Evolutionary conservation across 371 early-diverging fungal genomes (phyloP), one percentile per base, ranked within the genome.

Genomic region (Zancudomyces culisetae): DNA sequence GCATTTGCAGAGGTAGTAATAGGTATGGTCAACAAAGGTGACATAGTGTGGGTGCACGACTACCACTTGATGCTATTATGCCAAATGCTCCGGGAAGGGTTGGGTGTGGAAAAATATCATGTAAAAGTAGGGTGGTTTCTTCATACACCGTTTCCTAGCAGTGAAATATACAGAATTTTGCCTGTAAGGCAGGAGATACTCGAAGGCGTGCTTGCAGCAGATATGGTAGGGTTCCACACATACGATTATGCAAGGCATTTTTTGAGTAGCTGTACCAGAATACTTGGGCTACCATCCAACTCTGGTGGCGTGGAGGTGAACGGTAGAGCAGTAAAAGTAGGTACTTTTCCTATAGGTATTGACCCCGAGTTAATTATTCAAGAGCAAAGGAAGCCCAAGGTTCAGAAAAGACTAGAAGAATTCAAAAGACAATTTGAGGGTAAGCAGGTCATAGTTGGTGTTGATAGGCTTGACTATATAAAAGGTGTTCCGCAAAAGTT

Each of bases 401-500:
- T 97, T 55, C 64, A 72, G 53, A 54, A 73, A 24, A 78, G 87
- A 43, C 87, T 97, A 52, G 73, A 73, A 21, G 69, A 77, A 48
- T 68, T 96, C 18, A 79, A 87, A 64, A 72, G 78, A 52, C 79
- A 81, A 63, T 99, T 94, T 60, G 74, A 80, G 53, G 94, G 84
- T 30, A 79, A 80, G 49, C 87, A 87, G 59, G 71, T 98, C 3
- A 80, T 95, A 56, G 89, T 99, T 4, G 99, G 99, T 24, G 96
- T 98, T 6, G 99, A 99, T 62, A 81, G 98, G 48, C 75, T 98
- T 45, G 99, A 99, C 69, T 98, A 98, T 64, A 99, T 98, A 72
- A 99, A 99, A 71, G 99, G 99, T 46, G 98, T 99, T 22, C 99
- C 98, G 12, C 97, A 99, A 60, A 94, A 97, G 70, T 70, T 99